A percentile compares a stretch with the other conserved stretches of the same genome.
These are phyloP conservation scores for Penicillium sp. DNA, from an alignment of 2,329 filamentous ascomycete genomes.

Conservation along the genomic window DNA sequence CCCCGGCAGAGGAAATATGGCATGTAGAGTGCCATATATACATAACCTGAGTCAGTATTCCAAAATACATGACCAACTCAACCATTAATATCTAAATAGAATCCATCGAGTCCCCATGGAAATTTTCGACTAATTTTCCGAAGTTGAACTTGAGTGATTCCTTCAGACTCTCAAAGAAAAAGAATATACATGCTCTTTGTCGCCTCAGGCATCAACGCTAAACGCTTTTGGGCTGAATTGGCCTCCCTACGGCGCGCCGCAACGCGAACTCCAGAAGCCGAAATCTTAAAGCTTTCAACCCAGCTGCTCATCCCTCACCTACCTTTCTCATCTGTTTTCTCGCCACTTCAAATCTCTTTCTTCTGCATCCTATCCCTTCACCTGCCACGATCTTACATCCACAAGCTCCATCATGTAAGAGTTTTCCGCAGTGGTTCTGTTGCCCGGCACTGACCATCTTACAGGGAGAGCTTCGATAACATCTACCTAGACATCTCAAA, in stretches of 20 bases:
- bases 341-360: neutral
- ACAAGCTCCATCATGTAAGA: slow-evolving; percentile 34
- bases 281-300: slow-evolving; percentile 19
- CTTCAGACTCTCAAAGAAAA: neutral
- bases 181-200: neutral
- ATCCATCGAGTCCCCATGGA: too few relatives aligned
- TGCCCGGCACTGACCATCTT: slow-evolving; percentile 10
- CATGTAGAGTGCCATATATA: too few relatives aligned
- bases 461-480: slow-evolving; percentile 89
- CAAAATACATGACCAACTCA: too few relatives aligned
- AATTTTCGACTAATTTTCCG: too few relatives aligned
- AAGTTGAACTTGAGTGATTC: neutral
- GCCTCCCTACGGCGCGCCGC: slow-evolving; percentile 20
- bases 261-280: slow-evolving; percentile 21
- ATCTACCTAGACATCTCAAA: slow-evolving; percentile 96
- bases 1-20: too few relatives aligned
- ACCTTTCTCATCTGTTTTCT: neutral
- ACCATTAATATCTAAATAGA: neutral
- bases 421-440: neutral
- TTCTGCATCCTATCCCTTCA: neutral
- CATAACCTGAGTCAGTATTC: too few relatives aligned
- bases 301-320: neutral
- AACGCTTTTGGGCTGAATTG: slow-evolving; percentile 18
- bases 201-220: slow-evolving; percentile 14
- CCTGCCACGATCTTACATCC: slow-evolving; percentile 12